Base-by-base conservation (phyloP, 192 early-diverging fungal species). In the Coemansia sp. region DNA sequence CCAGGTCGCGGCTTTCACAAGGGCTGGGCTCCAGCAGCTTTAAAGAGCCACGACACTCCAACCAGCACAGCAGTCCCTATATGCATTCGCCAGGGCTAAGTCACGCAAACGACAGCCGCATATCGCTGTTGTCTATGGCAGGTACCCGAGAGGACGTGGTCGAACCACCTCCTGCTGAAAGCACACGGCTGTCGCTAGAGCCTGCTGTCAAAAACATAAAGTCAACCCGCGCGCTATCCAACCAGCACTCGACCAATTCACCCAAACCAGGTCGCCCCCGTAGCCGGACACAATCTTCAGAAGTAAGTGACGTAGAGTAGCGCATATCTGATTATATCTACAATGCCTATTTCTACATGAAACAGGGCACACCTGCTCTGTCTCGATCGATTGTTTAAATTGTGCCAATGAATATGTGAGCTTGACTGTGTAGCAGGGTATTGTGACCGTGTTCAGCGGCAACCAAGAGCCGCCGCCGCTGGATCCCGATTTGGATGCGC, bases 281-380 rank as follows among this genome's bases (percentile, higher is more conserved):
- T 15, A 81, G 78, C 39, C 69, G 73, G 2, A 81, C 78, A 23
- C 78, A 81, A 27, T 81, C 78, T 14, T 81, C 78, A 21, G 78
- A 81, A 72, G 77, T 75, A 71, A 68, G 74, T 25, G 19, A 29
- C 51, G 58, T n/a, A 27, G 6, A 38, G 12, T 5, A 25, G 25
- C 5, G 24, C 51, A 25, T 53, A 53, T 53, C 51, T 14, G 23
- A 21, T 8, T 66, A 41, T 39, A 9, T 22, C 12, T 15, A 48
- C 14, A 9, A n/a, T 19, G 43, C 14, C 48, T 61, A 19, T 49
- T 24, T 62, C 29, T 62, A n/a, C 15, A 4, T 45, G 48, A 50
- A 50, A 22, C n/a, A 49, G 48, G 48, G 6, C n/a, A 19, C 48
- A 2, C 12, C 5, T n/a, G 15, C 17, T 22, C 48, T 8, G 5